Evolutionary conservation across 768 basidiomycete species (phyloP).

Genomic region (Boletus eberwhitei): DNA sequence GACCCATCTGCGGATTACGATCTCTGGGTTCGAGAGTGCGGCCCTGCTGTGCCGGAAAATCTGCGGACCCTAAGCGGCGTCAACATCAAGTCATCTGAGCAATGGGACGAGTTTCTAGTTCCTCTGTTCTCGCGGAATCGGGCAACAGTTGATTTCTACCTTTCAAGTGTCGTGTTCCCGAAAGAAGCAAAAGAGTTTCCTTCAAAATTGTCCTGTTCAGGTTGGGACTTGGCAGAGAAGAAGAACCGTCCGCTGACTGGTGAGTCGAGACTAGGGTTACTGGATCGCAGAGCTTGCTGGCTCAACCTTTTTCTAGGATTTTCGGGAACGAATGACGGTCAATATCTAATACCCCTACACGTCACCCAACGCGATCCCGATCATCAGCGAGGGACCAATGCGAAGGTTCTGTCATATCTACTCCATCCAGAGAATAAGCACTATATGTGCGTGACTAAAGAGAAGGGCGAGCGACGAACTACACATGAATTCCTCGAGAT

Average conservation of each 20-base stretch:
- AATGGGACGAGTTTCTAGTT: conserved; percentile 19
- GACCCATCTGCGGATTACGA: conserved; percentile 32
- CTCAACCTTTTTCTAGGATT: conserved; percentile 24
- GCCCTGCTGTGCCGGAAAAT: conserved; percentile 15
- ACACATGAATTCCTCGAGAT: conserved; percentile 23
- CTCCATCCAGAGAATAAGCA: conserved; percentile 24
- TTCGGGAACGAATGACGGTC: conserved; percentile 40
- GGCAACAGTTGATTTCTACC: conserved; percentile 35
- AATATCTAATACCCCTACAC: conserved; percentile 36
- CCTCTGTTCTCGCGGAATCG: conserved; percentile 29
- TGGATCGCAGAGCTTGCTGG: neutral
- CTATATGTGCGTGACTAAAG: conserved; percentile 14
- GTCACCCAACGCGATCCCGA: conserved; percentile 30
- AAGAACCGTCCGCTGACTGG: conserved; percentile 14
- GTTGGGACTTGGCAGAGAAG: conserved; percentile 37
- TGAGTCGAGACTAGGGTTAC: neutral
- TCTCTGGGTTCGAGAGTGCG: conserved; percentile 26
- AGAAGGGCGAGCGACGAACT: conserved; percentile 12
- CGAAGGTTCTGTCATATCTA: conserved; percentile 34
- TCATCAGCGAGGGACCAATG: conserved; percentile 43
- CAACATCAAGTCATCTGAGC: conserved; percentile 30
- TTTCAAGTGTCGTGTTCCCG: conserved; percentile 37
- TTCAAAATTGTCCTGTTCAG: conserved; percentile 32
- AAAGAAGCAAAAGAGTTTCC: conserved; percentile 37
- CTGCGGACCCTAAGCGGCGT: conserved; percentile 19